Conservation (phyloP, 441 rosid genomes). For the Pelargonium citronellum region DNA sequence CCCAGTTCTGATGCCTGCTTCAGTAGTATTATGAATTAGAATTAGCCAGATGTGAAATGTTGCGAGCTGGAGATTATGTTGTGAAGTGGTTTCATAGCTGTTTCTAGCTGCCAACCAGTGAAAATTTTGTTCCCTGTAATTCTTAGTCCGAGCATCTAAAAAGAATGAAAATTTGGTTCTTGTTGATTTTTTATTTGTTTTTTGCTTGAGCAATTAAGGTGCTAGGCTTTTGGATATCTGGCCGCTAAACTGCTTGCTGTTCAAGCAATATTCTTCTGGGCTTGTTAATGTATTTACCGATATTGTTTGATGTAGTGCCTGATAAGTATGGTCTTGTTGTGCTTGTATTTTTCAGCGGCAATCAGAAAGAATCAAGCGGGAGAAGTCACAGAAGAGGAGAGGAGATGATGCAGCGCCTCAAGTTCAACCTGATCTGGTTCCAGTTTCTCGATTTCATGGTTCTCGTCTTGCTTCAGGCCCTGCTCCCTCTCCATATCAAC, state of each 20-base stretch:
- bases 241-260: not conserved
- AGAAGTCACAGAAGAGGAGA: constrained; percentile 50
- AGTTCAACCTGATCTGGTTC: constrained; percentile 61
- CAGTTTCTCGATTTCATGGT: constrained; percentile 69
- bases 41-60: not conserved
- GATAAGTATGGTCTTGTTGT: constrained; percentile 8
- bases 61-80: not conserved
- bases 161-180: too few species aligned
- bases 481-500: constrained; percentile 69
- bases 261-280: not conserved
- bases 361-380: constrained; percentile 61
- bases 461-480: constrained; percentile 93
- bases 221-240: not conserved
- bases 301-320: not conserved
- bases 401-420: constrained; percentile 54
- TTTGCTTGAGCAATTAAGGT: too few species aligned
- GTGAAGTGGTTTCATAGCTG: not conserved
- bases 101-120: not conserved
- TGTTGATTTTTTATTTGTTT: too few species aligned
- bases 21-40: not conserved
- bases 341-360: constrained; percentile 55
- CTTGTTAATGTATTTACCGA: not conserved
- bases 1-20: not conserved
- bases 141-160: too few species aligned
- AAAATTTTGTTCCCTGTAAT: too few species aligned